Evolutionary conservation across 345 rosid species (phyloP), one percentile per base, ranked within the genome.

Genomic region (Corymbia maculata): DNA sequence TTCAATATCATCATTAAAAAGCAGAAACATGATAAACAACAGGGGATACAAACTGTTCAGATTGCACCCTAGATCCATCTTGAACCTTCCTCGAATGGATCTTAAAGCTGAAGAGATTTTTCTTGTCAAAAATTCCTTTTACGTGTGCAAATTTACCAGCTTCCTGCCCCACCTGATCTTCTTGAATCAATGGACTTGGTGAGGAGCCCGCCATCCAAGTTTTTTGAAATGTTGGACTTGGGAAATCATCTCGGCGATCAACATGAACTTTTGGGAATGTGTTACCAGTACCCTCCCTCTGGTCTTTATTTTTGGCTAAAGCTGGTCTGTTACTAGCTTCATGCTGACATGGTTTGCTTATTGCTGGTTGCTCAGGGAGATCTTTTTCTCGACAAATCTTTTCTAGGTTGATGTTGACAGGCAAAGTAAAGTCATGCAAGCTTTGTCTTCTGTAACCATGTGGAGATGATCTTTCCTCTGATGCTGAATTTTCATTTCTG

Each of bases 191-290:
- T 88, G 92, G 87, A 90, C 91, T 89, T 28, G 90, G 93, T 45
- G 92, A 92, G 88, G 93, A 90, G 70, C 91, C 94, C n/a, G 55
- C 87, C 53, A 79, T 87, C 61, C 96, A 96, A 42, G 92, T 91
- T 90, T 84, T 88, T 87, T 92, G 93, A 87, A 95, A 92, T 44
- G 98, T 94, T 89, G 97, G 99, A 93, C 98, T 95, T 87, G 86
- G 93, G 84, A 91, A 89, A 88, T 90, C 94, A 86, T 92, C 89
- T 87, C 89, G 92, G 85, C 89, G 92, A 79, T 93, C 92, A 28
- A 86, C 51, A 70, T 88, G 68, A 88, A 92, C 91, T 87, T 91
- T 92, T 21, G 57, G 85, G 89, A 92, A 88, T 84, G 90, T 55
- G 87, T 85, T 86, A 87, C 53, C 89, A 49, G 88, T 36, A 30